phyloP scores from a whole-genome alignment of 164 flowering plant genomes.

The Aristolochia californica region DNA sequence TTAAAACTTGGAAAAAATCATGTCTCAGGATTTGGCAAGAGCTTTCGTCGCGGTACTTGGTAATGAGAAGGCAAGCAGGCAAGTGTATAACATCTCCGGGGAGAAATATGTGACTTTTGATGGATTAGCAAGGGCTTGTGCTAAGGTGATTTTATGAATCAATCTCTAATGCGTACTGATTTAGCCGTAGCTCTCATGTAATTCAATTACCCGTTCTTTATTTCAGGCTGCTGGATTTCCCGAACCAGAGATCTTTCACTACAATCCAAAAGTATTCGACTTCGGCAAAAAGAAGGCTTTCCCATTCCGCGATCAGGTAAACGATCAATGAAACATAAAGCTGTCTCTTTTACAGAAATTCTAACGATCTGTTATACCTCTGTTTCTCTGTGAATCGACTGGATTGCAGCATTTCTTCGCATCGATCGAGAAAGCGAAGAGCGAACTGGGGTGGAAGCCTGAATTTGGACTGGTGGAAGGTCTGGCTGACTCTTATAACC shows the following conservation, averaged over 20 bases:
- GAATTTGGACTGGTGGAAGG: slow-evolving; percentile 77
- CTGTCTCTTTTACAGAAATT: background rate
- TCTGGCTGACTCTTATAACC: slow-evolving; percentile 77
- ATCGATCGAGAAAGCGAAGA: slow-evolving; percentile 85
- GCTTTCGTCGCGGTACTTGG: slow-evolving; percentile 82
- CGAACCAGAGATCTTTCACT: slow-evolving; percentile 85
- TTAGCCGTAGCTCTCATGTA: too few relatives aligned
- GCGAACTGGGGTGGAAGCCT: slow-evolving; percentile 72
- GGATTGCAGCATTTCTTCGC: slow-evolving; percentile 90
- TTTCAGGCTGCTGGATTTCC: slow-evolving; percentile 93
- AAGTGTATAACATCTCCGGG: slow-evolving; percentile 91
- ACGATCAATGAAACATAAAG: background rate
- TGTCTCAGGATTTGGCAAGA: slow-evolving; percentile 71
- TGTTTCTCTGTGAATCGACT: background rate
- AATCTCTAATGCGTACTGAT: too few relatives aligned
- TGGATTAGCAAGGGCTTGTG: slow-evolving; percentile 92
- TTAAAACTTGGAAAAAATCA: too few relatives aligned
- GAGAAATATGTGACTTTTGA: slow-evolving; percentile 90
- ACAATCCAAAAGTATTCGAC: slow-evolving; percentile 86
- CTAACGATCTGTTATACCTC: background rate
- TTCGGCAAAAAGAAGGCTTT: slow-evolving; percentile 97
- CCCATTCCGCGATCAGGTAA: slow-evolving; percentile 92
- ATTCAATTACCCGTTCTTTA: too few relatives aligned
- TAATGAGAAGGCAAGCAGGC: slow-evolving; percentile 77
- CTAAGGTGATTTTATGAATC: slow-evolving; percentile 45